These are phyloP conservation scores for Porcisia deanei DNA, from an alignment of 208 protist species.

Conservation along the genomic window DNA sequence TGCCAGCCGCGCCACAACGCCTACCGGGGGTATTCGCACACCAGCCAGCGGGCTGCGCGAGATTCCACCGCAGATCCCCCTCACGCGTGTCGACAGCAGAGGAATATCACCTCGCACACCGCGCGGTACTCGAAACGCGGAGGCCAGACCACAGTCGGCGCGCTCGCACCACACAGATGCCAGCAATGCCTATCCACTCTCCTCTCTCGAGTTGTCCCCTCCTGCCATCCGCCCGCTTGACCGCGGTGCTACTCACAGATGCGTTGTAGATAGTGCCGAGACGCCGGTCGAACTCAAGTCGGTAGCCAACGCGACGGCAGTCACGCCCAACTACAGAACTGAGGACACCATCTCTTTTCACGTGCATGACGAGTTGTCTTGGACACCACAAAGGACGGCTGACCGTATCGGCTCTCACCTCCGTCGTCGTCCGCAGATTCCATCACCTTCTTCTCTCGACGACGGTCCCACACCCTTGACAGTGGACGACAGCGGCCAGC, in stretches of 20 bases:
- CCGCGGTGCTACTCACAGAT: slow-evolving; percentile 14
- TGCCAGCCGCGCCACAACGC: slow-evolving; percentile 20
- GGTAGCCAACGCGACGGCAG: slow-evolving; percentile 6
- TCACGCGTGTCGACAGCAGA: slow-evolving; percentile 22
- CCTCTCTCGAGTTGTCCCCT: slow-evolving; percentile 3
- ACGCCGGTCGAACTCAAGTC: slow-evolving; percentile 19
- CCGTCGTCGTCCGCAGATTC: slow-evolving; percentile 42
- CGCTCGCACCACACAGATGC: slow-evolving; percentile 11
- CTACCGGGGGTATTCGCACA: slow-evolving; percentile 19
- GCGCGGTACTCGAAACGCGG: background rate
- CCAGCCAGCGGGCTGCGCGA: slow-evolving; percentile 13
- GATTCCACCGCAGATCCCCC: slow-evolving; percentile 25
- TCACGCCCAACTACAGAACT: slow-evolving; percentile 30
- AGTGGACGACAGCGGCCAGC: slow-evolving; percentile 43
- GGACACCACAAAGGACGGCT: slow-evolving; percentile 16
- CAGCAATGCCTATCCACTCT: background rate
- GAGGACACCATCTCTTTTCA: slow-evolving; percentile 41
- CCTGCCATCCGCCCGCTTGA: slow-evolving; percentile 14
- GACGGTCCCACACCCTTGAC: slow-evolving; percentile 33
- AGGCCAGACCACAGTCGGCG: slow-evolving; percentile 3
- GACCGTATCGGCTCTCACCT: slow-evolving; percentile 4
- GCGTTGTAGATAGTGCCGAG: background rate
- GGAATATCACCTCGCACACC: slow-evolving; percentile 18
- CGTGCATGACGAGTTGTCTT: slow-evolving; percentile 5
- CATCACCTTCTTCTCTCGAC: slow-evolving; percentile 46